These are phyloP conservation scores for Ilex aquifolium DNA, from an alignment of 257 asterid species.

Conservation along the genomic window DNA sequence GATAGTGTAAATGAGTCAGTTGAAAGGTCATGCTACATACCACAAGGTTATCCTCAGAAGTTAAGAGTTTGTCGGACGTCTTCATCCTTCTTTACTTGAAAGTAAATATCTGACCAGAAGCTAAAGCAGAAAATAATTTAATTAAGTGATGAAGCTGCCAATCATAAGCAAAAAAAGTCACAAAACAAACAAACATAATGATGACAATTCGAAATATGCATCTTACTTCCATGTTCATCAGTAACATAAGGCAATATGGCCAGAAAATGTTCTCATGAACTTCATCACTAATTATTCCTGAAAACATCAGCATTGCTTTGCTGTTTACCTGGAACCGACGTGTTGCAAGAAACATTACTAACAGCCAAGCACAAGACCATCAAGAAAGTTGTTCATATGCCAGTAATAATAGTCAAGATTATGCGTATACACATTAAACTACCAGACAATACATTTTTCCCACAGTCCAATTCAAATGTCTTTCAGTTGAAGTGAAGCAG, in stretches of 20 bases:
- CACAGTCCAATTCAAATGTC: no score
- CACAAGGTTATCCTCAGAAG: constrained; percentile 80
- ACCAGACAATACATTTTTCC: no score
- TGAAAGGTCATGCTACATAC: constrained; percentile 30
- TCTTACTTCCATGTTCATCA: constrained; percentile 94
- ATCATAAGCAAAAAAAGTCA: background rate
- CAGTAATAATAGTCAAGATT: background rate
- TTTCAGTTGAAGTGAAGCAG: no score
- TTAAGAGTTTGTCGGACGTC: constrained; percentile 76
- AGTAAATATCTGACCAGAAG: constrained; percentile 68
- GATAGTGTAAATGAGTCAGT: background rate
- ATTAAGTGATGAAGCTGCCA: constrained; percentile 7
- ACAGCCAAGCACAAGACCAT: background rate
- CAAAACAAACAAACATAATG: background rate
- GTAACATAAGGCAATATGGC: constrained; percentile 94
- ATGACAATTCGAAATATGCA: constrained; percentile 16
- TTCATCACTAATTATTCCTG: constrained; percentile 66
- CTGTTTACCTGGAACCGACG: constrained; percentile 67
- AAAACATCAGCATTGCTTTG: constrained; percentile 86
- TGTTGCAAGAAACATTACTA: constrained; percentile 9
- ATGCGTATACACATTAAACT: no score
- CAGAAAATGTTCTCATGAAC: constrained; percentile 90
- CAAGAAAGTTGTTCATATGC: background rate
- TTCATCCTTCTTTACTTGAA: constrained; percentile 93
- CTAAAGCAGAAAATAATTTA: constrained; percentile 21